These are phyloP conservation scores for Hordeum pubiflorum DNA, from an alignment of 202 grass and related monocot genomes.

Conservation along the genomic window DNA sequence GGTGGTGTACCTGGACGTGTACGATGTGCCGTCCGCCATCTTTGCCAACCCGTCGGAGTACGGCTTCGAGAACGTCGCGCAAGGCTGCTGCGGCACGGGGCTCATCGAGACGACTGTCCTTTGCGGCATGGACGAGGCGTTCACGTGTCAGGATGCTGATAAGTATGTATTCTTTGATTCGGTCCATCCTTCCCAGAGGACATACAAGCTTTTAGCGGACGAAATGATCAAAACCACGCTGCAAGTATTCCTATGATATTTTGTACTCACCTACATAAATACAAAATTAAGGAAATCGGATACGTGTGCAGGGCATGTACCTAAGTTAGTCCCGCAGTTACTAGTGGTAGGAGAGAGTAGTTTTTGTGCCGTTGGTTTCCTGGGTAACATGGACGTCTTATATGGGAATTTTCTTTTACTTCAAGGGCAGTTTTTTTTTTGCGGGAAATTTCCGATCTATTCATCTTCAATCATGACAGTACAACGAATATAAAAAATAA, in stretches of 20 bases:
- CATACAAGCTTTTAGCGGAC: constrained; percentile 33
- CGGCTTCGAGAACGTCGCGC: constrained; percentile 45
- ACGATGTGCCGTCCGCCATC: constrained; percentile 20
- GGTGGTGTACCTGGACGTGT: constrained; percentile 36
- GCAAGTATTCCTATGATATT: not conserved
- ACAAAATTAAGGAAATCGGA: too few relatives aligned
- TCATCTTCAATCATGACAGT: too few relatives aligned
- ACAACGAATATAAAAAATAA: too few relatives aligned
- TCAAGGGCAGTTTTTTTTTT: too few relatives aligned
- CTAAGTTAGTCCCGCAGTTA: too few relatives aligned
- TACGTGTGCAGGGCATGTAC: too few relatives aligned
- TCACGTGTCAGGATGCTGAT: constrained; percentile 35
- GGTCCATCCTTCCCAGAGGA: constrained; percentile 41
- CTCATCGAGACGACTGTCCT: constrained; percentile 26
- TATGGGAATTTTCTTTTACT: too few relatives aligned
- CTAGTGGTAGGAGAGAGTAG: too few relatives aligned
- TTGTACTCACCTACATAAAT: not conserved
- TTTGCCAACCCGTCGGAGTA: constrained; percentile 33
- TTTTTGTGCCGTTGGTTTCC: too few relatives aligned
- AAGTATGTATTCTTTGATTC: constrained; percentile 61
- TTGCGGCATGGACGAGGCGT: constrained; percentile 20
- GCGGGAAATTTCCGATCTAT: too few relatives aligned
- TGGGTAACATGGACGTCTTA: too few relatives aligned
- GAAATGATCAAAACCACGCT: not conserved
- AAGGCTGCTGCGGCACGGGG: constrained; percentile 60